Conservation (phyloP, 345 rosid genomes). For the Raphanus raphanistrum region DNA sequence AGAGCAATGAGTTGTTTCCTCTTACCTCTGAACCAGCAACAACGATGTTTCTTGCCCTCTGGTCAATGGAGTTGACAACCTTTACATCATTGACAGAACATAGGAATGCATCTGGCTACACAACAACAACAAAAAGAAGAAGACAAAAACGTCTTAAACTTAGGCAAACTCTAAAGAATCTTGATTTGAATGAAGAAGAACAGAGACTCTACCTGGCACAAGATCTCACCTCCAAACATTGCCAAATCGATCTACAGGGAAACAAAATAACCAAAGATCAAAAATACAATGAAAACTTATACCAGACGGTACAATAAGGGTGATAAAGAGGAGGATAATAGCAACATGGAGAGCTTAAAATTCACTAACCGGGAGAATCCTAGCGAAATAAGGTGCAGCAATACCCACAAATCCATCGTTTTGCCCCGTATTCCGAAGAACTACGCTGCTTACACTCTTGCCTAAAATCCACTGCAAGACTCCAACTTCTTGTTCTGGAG, state of each 20-base stretch:
- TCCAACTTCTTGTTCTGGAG: slow-evolving; percentile 91
- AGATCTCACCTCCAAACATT: slow-evolving; percentile 85
- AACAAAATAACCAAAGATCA: slow-evolving; percentile 20
- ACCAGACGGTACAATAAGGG: not conserved
- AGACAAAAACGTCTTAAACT: not conserved
- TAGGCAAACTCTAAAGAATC: slow-evolving; percentile 6
- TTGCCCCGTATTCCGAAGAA: slow-evolving; percentile 63
- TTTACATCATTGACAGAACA: slow-evolving; percentile 94
- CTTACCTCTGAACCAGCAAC: slow-evolving; percentile 72
- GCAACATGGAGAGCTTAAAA: slow-evolving; percentile 13
- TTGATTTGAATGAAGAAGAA: slow-evolving; percentile 20
- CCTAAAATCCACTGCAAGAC: slow-evolving; percentile 99
- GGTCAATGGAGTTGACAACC: slow-evolving; percentile 72
- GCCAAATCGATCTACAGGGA: slow-evolving; percentile 79
- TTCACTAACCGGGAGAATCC: slow-evolving; percentile 89
- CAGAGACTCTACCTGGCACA: slow-evolving; percentile 78
- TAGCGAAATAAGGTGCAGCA: slow-evolving; percentile 91
- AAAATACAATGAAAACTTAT: not conserved
- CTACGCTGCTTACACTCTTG: slow-evolving; percentile 68
- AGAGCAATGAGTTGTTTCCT: not conserved
- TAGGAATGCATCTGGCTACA: slow-evolving; percentile 99
- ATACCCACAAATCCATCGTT: slow-evolving; percentile 90
- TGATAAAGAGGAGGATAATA: not conserved
- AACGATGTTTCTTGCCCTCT: slow-evolving; percentile 69
- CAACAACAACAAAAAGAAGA: slow-evolving; percentile 14